Evolutionary conservation across 148 eudicot species (phyloP), one percentile per base, ranked within the genome.

Genomic region (Euryodendron excelsum): DNA sequence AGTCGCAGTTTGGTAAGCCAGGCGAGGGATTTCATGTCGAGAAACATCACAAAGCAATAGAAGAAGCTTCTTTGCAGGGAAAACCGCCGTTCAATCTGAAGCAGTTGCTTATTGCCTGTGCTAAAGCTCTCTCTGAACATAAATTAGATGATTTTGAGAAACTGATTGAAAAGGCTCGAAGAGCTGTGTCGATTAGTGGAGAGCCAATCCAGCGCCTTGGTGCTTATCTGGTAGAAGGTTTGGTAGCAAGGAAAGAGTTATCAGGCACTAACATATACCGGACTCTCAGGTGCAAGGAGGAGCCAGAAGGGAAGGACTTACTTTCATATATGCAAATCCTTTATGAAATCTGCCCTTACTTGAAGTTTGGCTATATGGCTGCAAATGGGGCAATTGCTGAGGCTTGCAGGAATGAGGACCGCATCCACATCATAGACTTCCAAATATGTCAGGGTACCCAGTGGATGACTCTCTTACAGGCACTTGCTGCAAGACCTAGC

Each of bases 381-480:
- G 97, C 98, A 15, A 94, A 94, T 48, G 98, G 97, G 33, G 98
- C 98, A 1, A 94, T 94, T 12, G 98, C 97, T 0, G 97, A 94
- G 39, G 98, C 98, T 10, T 91, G 94, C 83, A 90, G 84, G 62
- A 87, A 83, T 2, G 98, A 90, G 84, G 89, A 91, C 55, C 85
- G 78, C 0, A 91, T 94, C 73, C 98, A 94, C 80, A 94, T 94
- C 8, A 64, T 94, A 8, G 98, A 94, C 80, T 94, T 90, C 79
- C 96, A 91, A 77, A 92, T 94, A 34, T 89, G 89, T 1, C 98
- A 92, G 72, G 98, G 97, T 28, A 91, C 91, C 2, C 98, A 94
- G 73, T 94, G 98, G 98, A 72, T 90, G 84, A 91, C 97, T n/a
- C 97, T 94, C 7, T 68, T 94, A 70, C 94, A 92, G 78, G 98